A percentile compares a stretch with the other conserved stretches of the same genome.
phyloP scores from a whole-genome alignment of 352 stramenopile species.

The Globisporangium megalacanthum region DNA sequence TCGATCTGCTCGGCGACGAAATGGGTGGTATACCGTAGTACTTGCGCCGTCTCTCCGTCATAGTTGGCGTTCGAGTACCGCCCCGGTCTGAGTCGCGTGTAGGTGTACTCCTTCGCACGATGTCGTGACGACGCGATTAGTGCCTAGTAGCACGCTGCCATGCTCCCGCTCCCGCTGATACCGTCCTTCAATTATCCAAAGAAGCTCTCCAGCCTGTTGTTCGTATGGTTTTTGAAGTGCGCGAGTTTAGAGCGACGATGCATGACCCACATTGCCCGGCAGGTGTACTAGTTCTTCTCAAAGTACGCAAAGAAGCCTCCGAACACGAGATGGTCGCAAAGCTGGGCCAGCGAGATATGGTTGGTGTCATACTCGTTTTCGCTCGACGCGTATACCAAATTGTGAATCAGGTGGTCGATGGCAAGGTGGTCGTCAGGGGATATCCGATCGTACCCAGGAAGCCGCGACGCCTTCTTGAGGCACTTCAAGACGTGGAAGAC shows the following conservation, averaged over 20 bases:
- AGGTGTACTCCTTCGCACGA: not conserved
- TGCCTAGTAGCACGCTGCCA: not conserved
- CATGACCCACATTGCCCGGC: not conserved
- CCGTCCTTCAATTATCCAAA: not conserved
- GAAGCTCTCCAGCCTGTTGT: not conserved
- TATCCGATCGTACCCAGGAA: conserved; percentile 15
- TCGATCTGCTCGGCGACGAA: not conserved
- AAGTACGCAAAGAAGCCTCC: not conserved
- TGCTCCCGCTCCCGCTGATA: not conserved
- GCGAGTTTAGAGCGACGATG: not conserved
- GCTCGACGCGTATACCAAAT: conserved; percentile 8
- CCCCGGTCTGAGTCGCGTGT: not conserved
- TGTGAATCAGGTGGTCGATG: conserved; percentile 7
- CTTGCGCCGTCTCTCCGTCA: not conserved
- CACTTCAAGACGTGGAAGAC: conserved; percentile 25
- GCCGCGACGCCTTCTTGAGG: conserved; percentile 1
- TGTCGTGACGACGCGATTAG: not conserved
- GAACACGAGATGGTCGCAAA: not conserved
- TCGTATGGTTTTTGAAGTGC: not conserved
- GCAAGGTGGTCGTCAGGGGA: not conserved
- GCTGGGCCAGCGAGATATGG: not conserved
- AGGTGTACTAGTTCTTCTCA: not conserved
- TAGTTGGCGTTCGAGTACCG: not conserved
- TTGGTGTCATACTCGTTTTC: conserved; percentile 8
- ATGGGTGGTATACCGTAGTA: not conserved